phyloP scores from a whole-genome alignment of 495 filamentous ascomycete genomes.

The Entonaema liquescens region DNA sequence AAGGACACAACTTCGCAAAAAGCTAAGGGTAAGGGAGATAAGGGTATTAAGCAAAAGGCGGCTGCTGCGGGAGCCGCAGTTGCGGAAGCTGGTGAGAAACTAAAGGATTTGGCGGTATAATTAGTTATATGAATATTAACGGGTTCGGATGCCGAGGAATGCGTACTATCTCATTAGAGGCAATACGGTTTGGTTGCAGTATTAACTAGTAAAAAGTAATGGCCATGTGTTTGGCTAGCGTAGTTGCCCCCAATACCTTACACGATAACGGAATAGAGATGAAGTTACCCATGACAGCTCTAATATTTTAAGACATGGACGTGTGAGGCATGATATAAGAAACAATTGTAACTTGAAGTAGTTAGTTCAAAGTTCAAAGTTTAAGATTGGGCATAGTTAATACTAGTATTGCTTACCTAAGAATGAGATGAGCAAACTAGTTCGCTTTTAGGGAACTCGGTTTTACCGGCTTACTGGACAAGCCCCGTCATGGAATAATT shows the following conservation, averaged over 20 bases:
- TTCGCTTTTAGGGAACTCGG: not conserved
- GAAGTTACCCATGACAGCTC: not conserved
- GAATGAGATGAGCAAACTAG: not conserved
- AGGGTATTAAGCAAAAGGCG: constrained; percentile 34
- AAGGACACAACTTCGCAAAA: constrained; percentile 61
- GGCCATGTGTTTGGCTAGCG: not conserved
- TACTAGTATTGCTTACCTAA: not conserved
- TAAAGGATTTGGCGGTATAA: constrained; percentile 39
- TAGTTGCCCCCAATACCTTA: not conserved
- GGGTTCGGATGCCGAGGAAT: not conserved
- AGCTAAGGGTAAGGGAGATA: constrained; percentile 49
- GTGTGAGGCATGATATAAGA: not conserved
- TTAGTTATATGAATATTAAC: not conserved
- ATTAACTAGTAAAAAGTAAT: not conserved
- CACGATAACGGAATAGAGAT: not conserved
- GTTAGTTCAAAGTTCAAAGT: not conserved
- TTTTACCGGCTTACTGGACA: not conserved
- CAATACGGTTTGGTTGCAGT: not conserved
- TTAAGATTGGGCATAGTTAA: not conserved
- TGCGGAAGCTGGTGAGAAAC: constrained; percentile 32
- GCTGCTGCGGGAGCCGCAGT: constrained; percentile 30
- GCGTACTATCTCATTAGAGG: constrained; percentile 1
- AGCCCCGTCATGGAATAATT: no score
- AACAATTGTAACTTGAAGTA: not conserved
- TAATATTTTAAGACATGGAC: not conserved